Conservation (phyloP, 2,329 filamentous ascomycete genomes). For the Knufia fluminis region DNA sequence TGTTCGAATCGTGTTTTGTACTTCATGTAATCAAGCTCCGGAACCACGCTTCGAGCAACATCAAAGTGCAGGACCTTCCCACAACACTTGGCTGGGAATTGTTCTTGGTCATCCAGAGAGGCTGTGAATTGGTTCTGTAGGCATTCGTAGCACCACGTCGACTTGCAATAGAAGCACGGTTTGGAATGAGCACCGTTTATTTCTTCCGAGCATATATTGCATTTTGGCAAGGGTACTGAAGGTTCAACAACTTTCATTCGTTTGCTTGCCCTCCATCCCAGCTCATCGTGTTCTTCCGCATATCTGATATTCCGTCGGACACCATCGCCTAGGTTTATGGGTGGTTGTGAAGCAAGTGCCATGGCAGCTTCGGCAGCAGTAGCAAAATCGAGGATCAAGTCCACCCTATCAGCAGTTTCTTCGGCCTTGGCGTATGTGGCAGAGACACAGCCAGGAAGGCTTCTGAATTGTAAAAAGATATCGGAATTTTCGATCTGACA, state of each 20-base stretch:
- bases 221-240: neutral
- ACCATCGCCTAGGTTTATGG: slow-evolving; percentile 5
- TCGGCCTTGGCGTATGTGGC: neutral
- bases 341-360: slow-evolving; percentile 6
- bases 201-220: slow-evolving; percentile 1
- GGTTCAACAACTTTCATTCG: neutral
- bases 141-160: slow-evolving; percentile 14
- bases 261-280: slow-evolving; percentile 1
- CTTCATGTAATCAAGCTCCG: slow-evolving; percentile 26
- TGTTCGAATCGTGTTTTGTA: slow-evolving; percentile 42
- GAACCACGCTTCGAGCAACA: slow-evolving; percentile 29
- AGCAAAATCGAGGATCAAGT: slow-evolving; percentile 12
- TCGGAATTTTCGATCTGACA: neutral
- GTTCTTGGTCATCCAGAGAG: slow-evolving; percentile 12
- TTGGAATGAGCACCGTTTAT: slow-evolving; percentile 9
- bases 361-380: slow-evolving; percentile 13
- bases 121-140: slow-evolving; percentile 12
- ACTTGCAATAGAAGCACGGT: slow-evolving; percentile 15
- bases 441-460: neutral
- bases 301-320: slow-evolving; percentile 3
- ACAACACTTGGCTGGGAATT: slow-evolving; percentile 28
- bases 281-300: neutral
- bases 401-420: neutral
- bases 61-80: slow-evolving; percentile 37
- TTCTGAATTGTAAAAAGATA: neutral